Percentiles rank a stretch among this genome's conserved stretches.
These are phyloP conservation scores for Fusarium sp. DNA, from an alignment of 2,329 filamentous ascomycete genomes.

Conservation along the genomic window DNA sequence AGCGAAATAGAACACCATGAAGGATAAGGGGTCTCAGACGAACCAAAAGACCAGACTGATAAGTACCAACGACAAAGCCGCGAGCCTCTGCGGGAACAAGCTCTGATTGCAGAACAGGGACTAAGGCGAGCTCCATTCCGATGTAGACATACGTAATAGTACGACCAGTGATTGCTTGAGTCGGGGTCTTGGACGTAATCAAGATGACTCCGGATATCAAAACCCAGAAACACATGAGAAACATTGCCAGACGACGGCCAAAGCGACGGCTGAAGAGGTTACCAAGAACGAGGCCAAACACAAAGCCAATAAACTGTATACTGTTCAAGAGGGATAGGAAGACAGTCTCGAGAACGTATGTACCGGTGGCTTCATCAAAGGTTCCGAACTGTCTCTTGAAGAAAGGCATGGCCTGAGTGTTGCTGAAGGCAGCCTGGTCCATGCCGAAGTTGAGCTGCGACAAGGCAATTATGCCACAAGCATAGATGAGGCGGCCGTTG, in stretches of 20 bases:
- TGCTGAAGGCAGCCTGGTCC: constrained; percentile 51
- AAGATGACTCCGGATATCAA: constrained; percentile 46
- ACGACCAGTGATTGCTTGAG: constrained; percentile 49
- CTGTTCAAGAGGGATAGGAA: constrained; percentile 52
- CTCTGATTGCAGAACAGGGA: constrained; percentile 51
- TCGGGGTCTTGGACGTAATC: constrained; percentile 45
- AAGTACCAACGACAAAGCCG: constrained; percentile 50
- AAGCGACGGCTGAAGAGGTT: constrained; percentile 41
- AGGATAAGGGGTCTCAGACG: neutral
- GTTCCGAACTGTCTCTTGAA: constrained; percentile 50
- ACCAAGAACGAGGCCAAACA: constrained; percentile 36
- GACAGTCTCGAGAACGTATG: constrained; percentile 43
- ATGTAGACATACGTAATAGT: constrained; percentile 49
- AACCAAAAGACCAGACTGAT: constrained; percentile 39
- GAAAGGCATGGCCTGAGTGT: constrained; percentile 52
- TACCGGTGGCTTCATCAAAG: constrained; percentile 24
- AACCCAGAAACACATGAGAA: constrained; percentile 49
- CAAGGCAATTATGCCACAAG: constrained; percentile 45
- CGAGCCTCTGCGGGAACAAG: constrained; percentile 41
- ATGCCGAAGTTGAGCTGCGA: constrained; percentile 55
- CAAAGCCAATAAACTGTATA: constrained; percentile 49
- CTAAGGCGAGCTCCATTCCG: constrained; percentile 40
- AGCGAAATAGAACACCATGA: neutral
- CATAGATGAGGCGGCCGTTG: constrained; percentile 44
- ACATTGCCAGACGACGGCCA: constrained; percentile 49